Evolutionary conservation across 805 yeast genomes (phyloP), one percentile per base, ranked within the genome.

Genomic region (Monosporozyma siamensis): DNA sequence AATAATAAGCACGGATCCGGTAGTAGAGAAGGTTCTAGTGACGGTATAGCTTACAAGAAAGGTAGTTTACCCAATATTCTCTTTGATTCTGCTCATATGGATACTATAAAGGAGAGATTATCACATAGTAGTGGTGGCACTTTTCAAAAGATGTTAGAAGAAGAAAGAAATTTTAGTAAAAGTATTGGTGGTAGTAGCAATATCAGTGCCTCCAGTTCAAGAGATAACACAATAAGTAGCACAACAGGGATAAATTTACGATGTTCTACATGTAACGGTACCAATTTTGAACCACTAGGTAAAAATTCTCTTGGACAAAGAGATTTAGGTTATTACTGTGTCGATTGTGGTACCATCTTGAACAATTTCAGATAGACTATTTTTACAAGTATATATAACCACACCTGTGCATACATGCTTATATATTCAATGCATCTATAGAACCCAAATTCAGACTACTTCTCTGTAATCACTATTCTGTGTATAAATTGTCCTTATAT

Each of bases 191-290:
- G 20, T 14, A 22, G 14, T 34, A 22, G 18, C 9, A n/a, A 25
- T 27, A 23, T 23, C 7, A 20, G 39, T 23, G 23, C 27, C 2
- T 14, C 39, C 20, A 36, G 27, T 15, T 31, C 34, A 37, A 43
- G 43, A 34, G 34, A 29, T 18, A 44, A 31, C n/a, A 42, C 39
- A 18, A 31, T 26, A 18, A 22, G 29, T 7, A 40, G 30, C 34
- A 26, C 31, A 7, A 40, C 34, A 22, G 40, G 26, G 14, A 18
- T 38, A 22, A 37, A 29, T 10, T 29, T 46, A 22, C 46, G 44
- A 26, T 58, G 63, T 42, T 52, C 52, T 21, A 56, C 55, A 20
- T 59, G 64, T 42, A 49, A 53, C 37, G 54, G 63, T 26, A 53
- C 52, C 7, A 53, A 45, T 8, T 58, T 58, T 32, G 50, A 43